phyloP scores from a whole-genome alignment of 1,284 basidiomycete species.

The Ganoderma lingzhi region DNA sequence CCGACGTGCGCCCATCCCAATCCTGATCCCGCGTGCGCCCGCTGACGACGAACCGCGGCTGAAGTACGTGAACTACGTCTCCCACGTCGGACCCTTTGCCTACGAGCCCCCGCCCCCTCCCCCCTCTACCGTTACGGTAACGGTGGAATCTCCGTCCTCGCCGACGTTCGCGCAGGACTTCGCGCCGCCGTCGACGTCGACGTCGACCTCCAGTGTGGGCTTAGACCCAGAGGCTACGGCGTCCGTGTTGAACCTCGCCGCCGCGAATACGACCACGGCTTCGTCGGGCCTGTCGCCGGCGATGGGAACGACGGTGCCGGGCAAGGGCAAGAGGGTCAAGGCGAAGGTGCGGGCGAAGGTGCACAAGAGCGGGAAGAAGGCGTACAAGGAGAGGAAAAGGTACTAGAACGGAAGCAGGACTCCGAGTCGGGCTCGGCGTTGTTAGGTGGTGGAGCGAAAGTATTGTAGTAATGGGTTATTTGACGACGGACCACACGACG shows the following conservation, averaged over 20 bases:
- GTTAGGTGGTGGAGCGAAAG: not conserved
- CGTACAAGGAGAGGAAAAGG: not conserved
- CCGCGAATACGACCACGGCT: not conserved
- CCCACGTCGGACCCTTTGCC: slow-evolving; percentile 24
- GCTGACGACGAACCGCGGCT: not conserved
- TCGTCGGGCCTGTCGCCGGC: not conserved
- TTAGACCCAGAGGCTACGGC: not conserved
- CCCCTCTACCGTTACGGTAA: slow-evolving; percentile 7
- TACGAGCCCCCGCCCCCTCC: slow-evolving; percentile 11
- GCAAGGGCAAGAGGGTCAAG: slow-evolving; percentile 17
- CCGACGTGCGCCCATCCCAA: not conserved
- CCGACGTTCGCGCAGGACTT: not conserved
- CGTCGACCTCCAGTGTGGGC: not conserved
- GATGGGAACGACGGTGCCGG: not conserved
- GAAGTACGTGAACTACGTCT: slow-evolving; percentile 23
- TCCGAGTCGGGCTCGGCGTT: not conserved
- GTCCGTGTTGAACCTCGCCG: not conserved
- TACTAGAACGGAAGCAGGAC: not conserved
- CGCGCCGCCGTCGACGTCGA: not conserved
- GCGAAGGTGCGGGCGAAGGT: slow-evolving; percentile 14
- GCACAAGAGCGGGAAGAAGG: slow-evolving; percentile 12
- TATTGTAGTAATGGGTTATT: slow-evolving; percentile 5
- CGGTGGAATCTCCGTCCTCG: not conserved
- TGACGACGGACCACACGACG: slow-evolving; percentile 10
- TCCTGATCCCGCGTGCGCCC: not conserved